Base-by-base conservation (phyloP, 176 grass and related monocot species). In the Zea luxurians region DNA sequence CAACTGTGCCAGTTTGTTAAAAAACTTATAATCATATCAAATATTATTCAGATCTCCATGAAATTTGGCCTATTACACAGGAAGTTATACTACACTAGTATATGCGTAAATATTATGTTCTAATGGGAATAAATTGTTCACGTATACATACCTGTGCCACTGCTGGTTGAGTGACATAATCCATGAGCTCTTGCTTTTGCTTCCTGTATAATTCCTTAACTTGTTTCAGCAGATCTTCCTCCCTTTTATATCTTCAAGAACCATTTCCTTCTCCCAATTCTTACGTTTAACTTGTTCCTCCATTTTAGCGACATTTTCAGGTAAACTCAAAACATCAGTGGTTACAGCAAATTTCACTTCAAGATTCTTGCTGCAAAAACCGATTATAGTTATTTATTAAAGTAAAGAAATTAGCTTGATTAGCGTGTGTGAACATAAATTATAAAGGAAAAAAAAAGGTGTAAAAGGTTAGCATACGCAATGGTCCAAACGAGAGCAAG, bases 231-330 rank as follows among this genome's bases (percentile, higher is more conserved):
- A 97, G 66, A 78, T 75, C 85, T 81, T 88, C 94, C 88, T 97
- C 80, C 72, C 89, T 89, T 89, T 88, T 90, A 82, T 73, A 82
- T 91, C 94, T 89, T 97, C 89, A 73, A 80, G 53, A 65, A 91
- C 67, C 72, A 84, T 97, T 75, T 97, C 94, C 75, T 81, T 90
- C 75, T 84, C 81, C 94, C 91, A 93, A 9, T 82, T 88, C 77
- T 87, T 80, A 79, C 82, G 68, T 72, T 90, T 91, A 34, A 93
- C 66, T 78, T 91, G 61, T 64, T 88, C 86, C 78, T 97, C 87
- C 83, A 86, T 86, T 83, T 97, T 88, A 77, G 50, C 42, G 7
- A 80, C 81, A 82, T 81, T 43, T 86, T 68, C 36, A 46, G 87
- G 87, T 82, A 87, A 54, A 42, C 79, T 88, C 76, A 84, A 84